Evolutionary conservation across 768 basidiomycete genomes (phyloP).

Genomic region (Polyporus arcularius): DNA sequence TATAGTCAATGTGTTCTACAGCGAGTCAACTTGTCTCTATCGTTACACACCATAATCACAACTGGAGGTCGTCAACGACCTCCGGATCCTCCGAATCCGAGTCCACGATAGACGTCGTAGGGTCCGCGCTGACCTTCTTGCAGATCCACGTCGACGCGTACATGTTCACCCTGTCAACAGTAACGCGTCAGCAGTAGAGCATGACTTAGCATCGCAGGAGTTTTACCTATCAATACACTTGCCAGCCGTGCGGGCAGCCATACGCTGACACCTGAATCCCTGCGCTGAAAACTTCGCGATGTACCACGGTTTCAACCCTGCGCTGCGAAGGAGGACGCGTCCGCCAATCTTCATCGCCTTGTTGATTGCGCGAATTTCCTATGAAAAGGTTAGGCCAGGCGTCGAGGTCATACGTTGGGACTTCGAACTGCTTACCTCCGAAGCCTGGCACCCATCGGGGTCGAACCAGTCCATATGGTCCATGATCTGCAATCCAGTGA

Average conservation of each 20-base stretch:
- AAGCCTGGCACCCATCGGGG: slow-evolving; percentile 12
- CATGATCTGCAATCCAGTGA: slow-evolving; percentile 12
- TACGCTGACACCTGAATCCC: slow-evolving; percentile 19
- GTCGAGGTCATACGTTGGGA: not conserved
- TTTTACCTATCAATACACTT: slow-evolving; percentile 20
- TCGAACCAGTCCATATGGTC: slow-evolving; percentile 25
- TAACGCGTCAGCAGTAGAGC: not conserved
- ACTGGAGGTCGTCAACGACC: not conserved
- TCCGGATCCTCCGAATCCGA: not conserved
- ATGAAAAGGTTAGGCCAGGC: not conserved
- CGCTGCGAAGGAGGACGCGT: slow-evolving; percentile 19
- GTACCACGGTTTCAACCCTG: slow-evolving; percentile 20
- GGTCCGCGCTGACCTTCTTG: slow-evolving; percentile 16
- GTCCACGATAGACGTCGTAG: not conserved
- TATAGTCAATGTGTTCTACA: too few species aligned
- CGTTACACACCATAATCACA: too few species aligned
- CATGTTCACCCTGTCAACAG: slow-evolving; percentile 17
- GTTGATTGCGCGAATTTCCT: slow-evolving; percentile 20
- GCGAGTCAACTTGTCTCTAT: too few species aligned
- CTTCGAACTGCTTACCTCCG: not conserved
- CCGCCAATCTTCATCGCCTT: slow-evolving; percentile 22
- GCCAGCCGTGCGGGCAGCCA: slow-evolving; percentile 13
- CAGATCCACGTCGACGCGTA: slow-evolving; percentile 24
- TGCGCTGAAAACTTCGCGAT: slow-evolving; percentile 17
- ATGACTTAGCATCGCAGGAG: not conserved